Evolutionary conservation across 495 filamentous ascomycete species (phyloP), one percentile per base, ranked within the genome.

Genomic region (Aspergillus baeticus): DNA sequence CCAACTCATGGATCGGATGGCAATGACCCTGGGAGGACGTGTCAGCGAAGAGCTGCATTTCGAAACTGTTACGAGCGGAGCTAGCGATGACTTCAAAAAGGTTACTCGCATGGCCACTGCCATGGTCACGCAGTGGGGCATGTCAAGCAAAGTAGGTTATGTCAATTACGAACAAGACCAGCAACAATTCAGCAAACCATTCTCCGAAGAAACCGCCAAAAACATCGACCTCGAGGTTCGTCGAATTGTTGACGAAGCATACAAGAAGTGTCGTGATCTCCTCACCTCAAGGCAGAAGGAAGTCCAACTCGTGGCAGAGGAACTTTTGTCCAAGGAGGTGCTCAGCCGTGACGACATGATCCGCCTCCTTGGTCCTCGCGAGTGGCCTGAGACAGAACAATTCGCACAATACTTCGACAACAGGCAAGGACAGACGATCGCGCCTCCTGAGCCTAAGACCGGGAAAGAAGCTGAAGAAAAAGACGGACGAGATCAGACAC

Each of bases 1-100:
- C 70, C 94, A 98, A 76, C 77, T 98, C 22, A 97, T 97, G 92
- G 94, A 98, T 72, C 91, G 95, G 56, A 98, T 98, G 95, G 94
- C 95, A 58, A 98, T 98, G 94, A 96, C 94, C 15, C 84, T 98
- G 36, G 94, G 89, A 62, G 94, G 94, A 3, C 87, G 94, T 58
- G 89, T 98, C 37, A 92, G 87, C 35, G 94, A 98, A 72, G 94
- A 98, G 72, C 68, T 98, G 4, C 91, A 98, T 72, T 98, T 98
- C 71, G 87, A 92, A 21, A 96, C 90, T 10, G 93, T 98, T 20
- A 98, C 95, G 5, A 90, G 87, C 55, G 94, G 94, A 42, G 94
- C 94, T 17, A 89, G 84, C 36, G 94, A 98, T 69, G 94, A 98
- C 67, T 98, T 98, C 81, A 96, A 96, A 74, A 98, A 98, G 74